These are phyloP conservation scores for Annulohypoxylon nitens DNA, from an alignment of 495 filamentous ascomycete species.

Conservation along the genomic window DNA sequence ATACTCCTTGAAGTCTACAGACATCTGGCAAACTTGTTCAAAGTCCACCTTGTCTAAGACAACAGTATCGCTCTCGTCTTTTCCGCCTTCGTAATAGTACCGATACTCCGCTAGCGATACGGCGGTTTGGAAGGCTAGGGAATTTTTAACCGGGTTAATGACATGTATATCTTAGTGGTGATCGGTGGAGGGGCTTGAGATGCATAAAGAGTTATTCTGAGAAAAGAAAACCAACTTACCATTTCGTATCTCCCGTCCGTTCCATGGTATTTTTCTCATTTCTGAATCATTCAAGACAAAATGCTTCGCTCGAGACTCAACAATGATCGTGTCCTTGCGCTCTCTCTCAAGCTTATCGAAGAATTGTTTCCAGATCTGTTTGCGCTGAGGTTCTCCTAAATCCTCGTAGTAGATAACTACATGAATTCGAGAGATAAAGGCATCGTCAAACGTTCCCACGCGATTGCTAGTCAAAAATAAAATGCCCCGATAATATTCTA, in stretches of 20 bases:
- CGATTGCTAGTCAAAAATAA: conserved; percentile 71
- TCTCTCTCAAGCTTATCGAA: conserved; percentile 34
- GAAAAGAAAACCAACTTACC: neutral
- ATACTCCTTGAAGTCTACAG: conserved; percentile 44
- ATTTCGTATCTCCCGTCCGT: conserved; percentile 36
- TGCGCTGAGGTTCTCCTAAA: conserved; percentile 33
- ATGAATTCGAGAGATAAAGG: conserved; percentile 68
- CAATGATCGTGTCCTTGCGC: neutral
- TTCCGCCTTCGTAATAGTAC: neutral
- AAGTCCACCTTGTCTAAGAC: conserved; percentile 11
- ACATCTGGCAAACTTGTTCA: conserved; percentile 8
- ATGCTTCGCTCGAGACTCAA: neutral
- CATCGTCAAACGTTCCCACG: conserved; percentile 67
- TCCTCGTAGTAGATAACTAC: conserved; percentile 60
- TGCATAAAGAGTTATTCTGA: no score
- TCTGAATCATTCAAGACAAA: conserved; percentile 2
- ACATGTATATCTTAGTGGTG: neutral
- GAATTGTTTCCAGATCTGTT: conserved; percentile 41
- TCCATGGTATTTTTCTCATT: conserved; percentile 31
- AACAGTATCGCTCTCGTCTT: conserved; percentile 8
- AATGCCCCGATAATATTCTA: conserved; percentile 72
- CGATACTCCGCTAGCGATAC: conserved; percentile 52
- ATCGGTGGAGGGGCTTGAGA: neutral
- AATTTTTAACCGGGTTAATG: neutral
- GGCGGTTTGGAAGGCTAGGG: conserved; percentile 57